Evolutionary conservation across 306 rosid genomes (phyloP).

Genomic region (Sesbania bispinosa): DNA sequence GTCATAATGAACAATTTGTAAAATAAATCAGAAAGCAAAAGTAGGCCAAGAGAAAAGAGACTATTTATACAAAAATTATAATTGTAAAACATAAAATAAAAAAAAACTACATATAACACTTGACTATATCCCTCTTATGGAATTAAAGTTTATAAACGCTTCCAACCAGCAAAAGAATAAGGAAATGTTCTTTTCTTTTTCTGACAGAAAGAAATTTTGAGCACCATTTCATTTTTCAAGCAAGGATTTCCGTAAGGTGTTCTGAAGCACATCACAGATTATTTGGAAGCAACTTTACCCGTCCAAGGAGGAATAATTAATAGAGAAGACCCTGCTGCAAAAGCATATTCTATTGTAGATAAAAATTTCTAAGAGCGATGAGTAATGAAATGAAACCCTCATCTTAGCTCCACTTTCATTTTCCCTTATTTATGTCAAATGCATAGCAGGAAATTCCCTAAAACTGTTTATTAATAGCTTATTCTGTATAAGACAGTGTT

Average conservation of each 20-base stretch:
- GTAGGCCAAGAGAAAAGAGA: background rate
- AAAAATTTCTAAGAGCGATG: background rate
- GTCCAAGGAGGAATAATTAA: background rate
- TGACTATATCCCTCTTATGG: background rate
- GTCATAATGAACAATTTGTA: background rate
- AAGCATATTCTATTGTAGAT: background rate
- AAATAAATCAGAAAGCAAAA: conserved; percentile 12
- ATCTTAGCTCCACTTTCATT: background rate
- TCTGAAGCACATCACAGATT: background rate
- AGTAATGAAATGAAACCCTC: background rate
- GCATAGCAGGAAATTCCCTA: conserved; percentile 6
- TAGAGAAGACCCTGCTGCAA: background rate
- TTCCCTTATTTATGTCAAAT: background rate
- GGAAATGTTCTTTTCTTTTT: background rate
- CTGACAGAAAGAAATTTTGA: background rate
- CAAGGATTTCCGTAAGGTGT: background rate
- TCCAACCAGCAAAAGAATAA: background rate
- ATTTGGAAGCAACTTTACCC: background rate
- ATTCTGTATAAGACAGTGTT: background rate
- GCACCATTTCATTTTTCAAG: background rate
- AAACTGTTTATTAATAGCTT: conserved; percentile 11
- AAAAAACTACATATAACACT: background rate
- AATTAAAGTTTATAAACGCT: background rate
- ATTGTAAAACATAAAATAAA: too few species aligned
- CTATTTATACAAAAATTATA: background rate